Evolutionary conservation across 495 filamentous ascomycete genomes (phyloP), one percentile per base, ranked within the genome.

Genomic region (Neurospora cerealis): DNA sequence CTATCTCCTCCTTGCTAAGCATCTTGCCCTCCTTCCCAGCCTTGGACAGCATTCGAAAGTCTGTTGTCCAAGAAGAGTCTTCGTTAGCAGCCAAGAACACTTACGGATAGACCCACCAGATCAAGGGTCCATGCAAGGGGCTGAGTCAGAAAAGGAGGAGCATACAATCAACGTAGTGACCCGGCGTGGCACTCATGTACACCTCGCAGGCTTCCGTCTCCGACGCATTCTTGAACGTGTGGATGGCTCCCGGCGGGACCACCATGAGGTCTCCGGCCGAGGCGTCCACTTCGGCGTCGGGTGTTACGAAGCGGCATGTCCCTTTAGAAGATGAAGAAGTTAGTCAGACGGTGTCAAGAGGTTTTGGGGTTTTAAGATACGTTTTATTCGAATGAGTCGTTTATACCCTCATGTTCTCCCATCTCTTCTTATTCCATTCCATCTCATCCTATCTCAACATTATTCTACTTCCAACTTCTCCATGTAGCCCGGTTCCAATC

Each of bases 121-220:
- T 2, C 11, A 32, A 66, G 15, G 7, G 54, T 17, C 8, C 1
- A 34, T 2, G 13, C 11, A 32, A 15, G 21, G 46, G 21, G 21
- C 9, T 21, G 42, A 5, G 70, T 73, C 37, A 77, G 62, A 40
- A 36, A 77, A 19, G 37, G 32, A 66, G 11, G 8, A 5, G 11
- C 54, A 24, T 66, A 66, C 54, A 66, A 34, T 66, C 54, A 17
- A 66, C 54, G 54, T 36, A 60, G 62, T 75, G 48, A 74, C 78
- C 79, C 5, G 86, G 88, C 73, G 86, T 88, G 70, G 83, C 85
- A 4, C 85, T 89, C 79, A 87, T 89, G 77, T 87, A 86, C 77
- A 88, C 86, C 78, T 82, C 83, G 38, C 84, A 83, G 71, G 86
- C 86, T 72, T 86, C 87, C 44, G 75, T 78, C 28, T 87, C 84